Base-by-base conservation (phyloP, 495 filamentous ascomycete genomes). In the Evernia prunastri region DNA sequence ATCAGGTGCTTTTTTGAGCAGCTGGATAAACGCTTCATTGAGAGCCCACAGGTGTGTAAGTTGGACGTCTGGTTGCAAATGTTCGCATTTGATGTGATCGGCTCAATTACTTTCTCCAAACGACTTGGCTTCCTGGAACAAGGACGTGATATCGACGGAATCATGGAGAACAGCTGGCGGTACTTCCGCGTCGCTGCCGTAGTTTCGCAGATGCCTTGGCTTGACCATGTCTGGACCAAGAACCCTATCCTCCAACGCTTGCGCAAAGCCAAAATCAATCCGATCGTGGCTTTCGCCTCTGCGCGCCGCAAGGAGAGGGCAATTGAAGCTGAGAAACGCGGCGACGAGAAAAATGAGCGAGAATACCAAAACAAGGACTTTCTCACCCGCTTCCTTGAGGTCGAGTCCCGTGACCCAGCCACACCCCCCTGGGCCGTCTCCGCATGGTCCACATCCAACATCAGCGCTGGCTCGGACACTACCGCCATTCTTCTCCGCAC, bases 391-490 rank as follows among this genome's bases (percentile, higher is more conserved):
- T 78, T 77, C 45, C 67, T 78, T 2, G 72, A 77, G 37, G 70
- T 71, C 17, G 71, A 74, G 59, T 57, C 61, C 72, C 43, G 72
- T 62, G 62, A n/a, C n/a, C n/a, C n/a, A n/a, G n/a, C n/a, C n/a
- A n/a, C n/a, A n/a, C n/a, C n/a, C n/a, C n/a, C n/a, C n/a, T n/a
- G n/a, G n/a, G n/a, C n/a, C n/a, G n/a, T n/a, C n/a, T n/a, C n/a
- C n/a, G n/a, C n/a, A n/a, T 78, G 74, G 67, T 65, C 74, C 4
- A 74, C 73, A 59, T 74, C 74, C 60, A 83, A 82, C 67, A 72
- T 82, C 47, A 73, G 75, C 51, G 79, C 79, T 10, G 80, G 71
- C 51, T 59, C 76, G 70, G 72, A 78, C 70, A 78, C 77, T 3
- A 81, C 76, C 3, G 77, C 75, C 27, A 76, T 76, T 27, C 68